A percentile compares a stretch with the other conserved stretches of the same genome.
Conservation (phyloP, 768 basidiomycete genomes). For the Leccinum uliginosum region DNA sequence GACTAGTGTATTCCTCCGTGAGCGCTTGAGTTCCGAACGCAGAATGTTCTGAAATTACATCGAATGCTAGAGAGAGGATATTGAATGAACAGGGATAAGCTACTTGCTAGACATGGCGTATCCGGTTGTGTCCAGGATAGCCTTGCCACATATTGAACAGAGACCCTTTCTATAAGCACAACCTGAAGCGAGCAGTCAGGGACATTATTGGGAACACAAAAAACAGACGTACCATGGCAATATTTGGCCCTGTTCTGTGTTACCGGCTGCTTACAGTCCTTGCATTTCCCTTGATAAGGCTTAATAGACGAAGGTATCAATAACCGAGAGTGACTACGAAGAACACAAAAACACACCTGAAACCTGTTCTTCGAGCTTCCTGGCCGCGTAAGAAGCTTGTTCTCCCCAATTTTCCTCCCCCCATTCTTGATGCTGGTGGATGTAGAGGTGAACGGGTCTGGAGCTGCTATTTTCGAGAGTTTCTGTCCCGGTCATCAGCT, state of each 20-base stretch:
- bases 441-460: slow-evolving; percentile 79
- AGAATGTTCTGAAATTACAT: slow-evolving; percentile 9
- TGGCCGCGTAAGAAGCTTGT: slow-evolving; percentile 70
- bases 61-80: slow-evolving; percentile 23
- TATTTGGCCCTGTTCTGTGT: slow-evolving; percentile 88
- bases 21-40: background rate
- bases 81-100: slow-evolving; percentile 3
- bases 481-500: slow-evolving; percentile 45
- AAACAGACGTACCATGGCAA: slow-evolving; percentile 64
- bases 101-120: slow-evolving; percentile 86
- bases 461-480: slow-evolving; percentile 86
- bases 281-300: slow-evolving; percentile 86
- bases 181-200: slow-evolving; percentile 39
- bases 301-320: slow-evolving; percentile 25
- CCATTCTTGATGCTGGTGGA: slow-evolving; percentile 75
- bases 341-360: slow-evolving; percentile 45
- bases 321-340: slow-evolving; percentile 10
- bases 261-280: slow-evolving; percentile 78
- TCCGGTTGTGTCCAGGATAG: slow-evolving; percentile 77
- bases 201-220: slow-evolving; percentile 2
- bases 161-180: slow-evolving; percentile 86
- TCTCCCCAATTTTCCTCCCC: slow-evolving; percentile 77
- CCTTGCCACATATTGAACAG: slow-evolving; percentile 84
- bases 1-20: no score
- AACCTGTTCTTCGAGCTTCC: slow-evolving; percentile 74